These are phyloP conservation scores for Trichosanthes truncata DNA, from an alignment of 306 rosid genomes.

Conservation along the genomic window DNA sequence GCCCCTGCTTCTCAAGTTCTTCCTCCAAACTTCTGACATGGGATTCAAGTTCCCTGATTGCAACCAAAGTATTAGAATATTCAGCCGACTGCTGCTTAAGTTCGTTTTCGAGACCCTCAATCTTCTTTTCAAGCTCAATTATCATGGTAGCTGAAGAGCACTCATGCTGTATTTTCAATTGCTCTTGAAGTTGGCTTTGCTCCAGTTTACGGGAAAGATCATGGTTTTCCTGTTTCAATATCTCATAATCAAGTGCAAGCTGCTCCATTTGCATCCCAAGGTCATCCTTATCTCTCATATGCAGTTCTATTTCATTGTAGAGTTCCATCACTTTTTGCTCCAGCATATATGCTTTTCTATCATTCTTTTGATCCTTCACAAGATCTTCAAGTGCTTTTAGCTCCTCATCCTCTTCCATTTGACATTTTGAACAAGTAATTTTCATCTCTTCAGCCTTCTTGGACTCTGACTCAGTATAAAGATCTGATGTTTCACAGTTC, in stretches of 20 bases:
- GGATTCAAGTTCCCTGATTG: constrained; percentile 57
- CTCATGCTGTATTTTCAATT: constrained; percentile 65
- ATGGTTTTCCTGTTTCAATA: constrained; percentile 91
- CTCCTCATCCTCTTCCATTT: constrained; percentile 51
- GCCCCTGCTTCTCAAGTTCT: constrained; percentile 62
- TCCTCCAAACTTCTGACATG: constrained; percentile 57
- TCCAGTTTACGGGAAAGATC: constrained; percentile 52
- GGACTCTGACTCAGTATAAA: neutral
- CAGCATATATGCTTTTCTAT: constrained; percentile 45
- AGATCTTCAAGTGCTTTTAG: constrained; percentile 70
- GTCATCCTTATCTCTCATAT: constrained; percentile 80
- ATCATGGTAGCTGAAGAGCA: constrained; percentile 42
- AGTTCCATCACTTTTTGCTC: constrained; percentile 70
- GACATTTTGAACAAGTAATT: constrained; percentile 26
- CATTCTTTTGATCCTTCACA: constrained; percentile 42
- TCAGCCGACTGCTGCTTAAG: constrained; percentile 61
- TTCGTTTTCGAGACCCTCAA: constrained; percentile 56
- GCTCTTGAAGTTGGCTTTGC: constrained; percentile 82
- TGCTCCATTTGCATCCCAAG: constrained; percentile 92
- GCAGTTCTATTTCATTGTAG: constrained; percentile 63
- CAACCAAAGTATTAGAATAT: constrained; percentile 46
- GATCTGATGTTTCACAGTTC: constrained; percentile 26
- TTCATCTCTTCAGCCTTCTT: constrained; percentile 23
- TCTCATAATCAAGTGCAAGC: constrained; percentile 90
- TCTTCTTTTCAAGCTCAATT: constrained; percentile 49